Evolutionary conservation across 768 basidiomycete species (phyloP).

Genomic region (Galerina marginata): DNA sequence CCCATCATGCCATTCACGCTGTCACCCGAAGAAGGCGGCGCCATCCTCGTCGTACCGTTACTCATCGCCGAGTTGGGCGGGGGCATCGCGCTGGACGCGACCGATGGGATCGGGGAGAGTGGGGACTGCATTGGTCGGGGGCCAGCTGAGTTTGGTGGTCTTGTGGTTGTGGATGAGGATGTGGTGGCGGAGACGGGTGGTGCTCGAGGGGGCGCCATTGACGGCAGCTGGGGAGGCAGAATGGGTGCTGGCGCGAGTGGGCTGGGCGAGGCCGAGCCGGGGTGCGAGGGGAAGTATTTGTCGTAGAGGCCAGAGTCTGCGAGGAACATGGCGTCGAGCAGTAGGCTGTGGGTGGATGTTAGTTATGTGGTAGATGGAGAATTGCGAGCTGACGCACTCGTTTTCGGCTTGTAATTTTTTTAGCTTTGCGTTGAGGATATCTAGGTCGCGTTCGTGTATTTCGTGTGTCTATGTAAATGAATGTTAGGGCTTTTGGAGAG

Average conservation of each 20-base stretch:
- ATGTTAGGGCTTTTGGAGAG: background rate
- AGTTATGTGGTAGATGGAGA: background rate
- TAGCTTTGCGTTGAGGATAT: conserved; percentile 43
- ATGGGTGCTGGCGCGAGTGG: background rate
- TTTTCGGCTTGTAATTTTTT: conserved; percentile 56
- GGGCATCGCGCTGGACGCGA: background rate
- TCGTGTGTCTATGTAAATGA: conserved; percentile 38
- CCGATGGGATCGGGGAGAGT: background rate
- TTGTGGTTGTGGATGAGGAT: background rate
- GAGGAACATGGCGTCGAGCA: conserved; percentile 42
- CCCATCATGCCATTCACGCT: background rate
- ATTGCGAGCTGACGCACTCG: conserved; percentile 39
- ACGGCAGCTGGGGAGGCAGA: background rate
- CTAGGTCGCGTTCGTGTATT: conserved; percentile 42
- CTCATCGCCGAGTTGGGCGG: conserved; percentile 2
- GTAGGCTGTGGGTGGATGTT: conserved; percentile 31
- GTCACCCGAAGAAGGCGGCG: background rate
- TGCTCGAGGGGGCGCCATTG: conserved; percentile 7
- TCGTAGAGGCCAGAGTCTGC: conserved; percentile 30
- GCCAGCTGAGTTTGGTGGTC: background rate
- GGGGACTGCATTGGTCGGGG: conserved; percentile 5
- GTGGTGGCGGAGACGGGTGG: background rate
- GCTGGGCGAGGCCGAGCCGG: conserved; percentile 1
- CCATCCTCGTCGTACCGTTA: background rate
- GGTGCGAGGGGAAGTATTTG: conserved; percentile 26